phyloP scores from a whole-genome alignment of 2,329 filamentous ascomycete species.

The Penicillium sp. region DNA sequence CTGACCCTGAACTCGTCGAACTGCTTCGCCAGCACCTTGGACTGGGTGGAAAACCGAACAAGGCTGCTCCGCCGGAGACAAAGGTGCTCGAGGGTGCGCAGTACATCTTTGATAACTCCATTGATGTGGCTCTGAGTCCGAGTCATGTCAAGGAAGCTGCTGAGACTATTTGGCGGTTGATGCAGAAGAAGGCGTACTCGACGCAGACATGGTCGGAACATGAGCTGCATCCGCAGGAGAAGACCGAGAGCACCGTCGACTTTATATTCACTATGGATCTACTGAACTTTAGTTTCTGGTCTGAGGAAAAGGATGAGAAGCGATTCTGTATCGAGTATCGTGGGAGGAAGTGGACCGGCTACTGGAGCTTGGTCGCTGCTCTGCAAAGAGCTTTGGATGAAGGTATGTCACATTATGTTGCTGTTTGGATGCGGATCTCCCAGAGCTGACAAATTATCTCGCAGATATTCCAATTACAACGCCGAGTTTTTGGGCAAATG shows the following conservation, averaged over 20 bases:
- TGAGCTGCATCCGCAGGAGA: conserved; percentile 78
- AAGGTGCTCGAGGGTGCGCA: conserved; percentile 77
- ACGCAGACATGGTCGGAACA: conserved; percentile 82
- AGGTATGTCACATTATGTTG: conserved; percentile 44
- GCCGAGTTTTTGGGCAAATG: conserved; percentile 77
- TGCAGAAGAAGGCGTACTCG: conserved; percentile 79
- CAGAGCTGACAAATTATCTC: neutral
- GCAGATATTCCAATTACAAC: conserved; percentile 81
- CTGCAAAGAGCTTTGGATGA: conserved; percentile 85
- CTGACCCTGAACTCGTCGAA: conserved; percentile 78
- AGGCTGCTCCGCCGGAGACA: conserved; percentile 62
- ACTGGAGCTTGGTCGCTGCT: conserved; percentile 87
- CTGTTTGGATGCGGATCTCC: neutral
- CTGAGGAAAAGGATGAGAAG: conserved; percentile 61
- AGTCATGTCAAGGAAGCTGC: conserved; percentile 77
- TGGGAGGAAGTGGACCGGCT: conserved; percentile 81
- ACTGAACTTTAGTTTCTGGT: conserved; percentile 97
- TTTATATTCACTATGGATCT: conserved; percentile 98
- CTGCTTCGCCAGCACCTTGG: conserved; percentile 76
- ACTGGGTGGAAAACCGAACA: conserved; percentile 52
- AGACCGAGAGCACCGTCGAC: conserved; percentile 72
- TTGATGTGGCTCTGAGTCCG: conserved; percentile 87
- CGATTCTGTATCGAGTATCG: conserved; percentile 79
- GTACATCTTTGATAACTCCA: conserved; percentile 83
- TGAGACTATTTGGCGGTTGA: conserved; percentile 68